Conservation (phyloP, 1,139 yeast species). For the Pichia sp. region DNA sequence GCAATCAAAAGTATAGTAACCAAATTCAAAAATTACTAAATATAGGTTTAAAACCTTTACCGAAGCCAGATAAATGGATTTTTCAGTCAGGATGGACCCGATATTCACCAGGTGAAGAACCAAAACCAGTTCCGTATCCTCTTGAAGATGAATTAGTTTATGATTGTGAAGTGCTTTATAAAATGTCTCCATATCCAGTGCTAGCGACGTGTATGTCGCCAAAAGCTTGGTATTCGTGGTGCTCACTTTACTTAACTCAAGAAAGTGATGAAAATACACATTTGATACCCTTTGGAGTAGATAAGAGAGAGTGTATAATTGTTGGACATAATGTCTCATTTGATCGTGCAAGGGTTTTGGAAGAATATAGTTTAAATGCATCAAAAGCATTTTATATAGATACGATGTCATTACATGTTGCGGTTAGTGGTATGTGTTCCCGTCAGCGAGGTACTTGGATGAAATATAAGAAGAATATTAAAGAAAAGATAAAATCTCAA, state of each 20-base stretch:
- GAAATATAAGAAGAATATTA: slow-evolving; percentile 43
- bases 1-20: slow-evolving; percentile 54
- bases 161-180: slow-evolving; percentile 85
- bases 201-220: slow-evolving; percentile 76
- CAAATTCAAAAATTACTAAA: slow-evolving; percentile 40
- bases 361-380: slow-evolving; percentile 67
- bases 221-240: slow-evolving; percentile 93
- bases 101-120: slow-evolving; percentile 49
- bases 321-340: slow-evolving; percentile 89
- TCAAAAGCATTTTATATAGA: slow-evolving; percentile 78
- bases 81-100: slow-evolving; percentile 76
- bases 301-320: slow-evolving; percentile 47
- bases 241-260: slow-evolving; percentile 70
- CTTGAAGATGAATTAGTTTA: slow-evolving; percentile 63
- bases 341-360: slow-evolving; percentile 79
- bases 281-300: slow-evolving; percentile 59
- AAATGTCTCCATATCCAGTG: slow-evolving; percentile 65
- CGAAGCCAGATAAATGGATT: slow-evolving; percentile 48
- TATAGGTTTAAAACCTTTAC: slow-evolving; percentile 20
- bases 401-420: slow-evolving; percentile 89
- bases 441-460: slow-evolving; percentile 80
- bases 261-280: slow-evolving; percentile 47
- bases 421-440: slow-evolving; percentile 88
- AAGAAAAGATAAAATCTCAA: slow-evolving; percentile 10
- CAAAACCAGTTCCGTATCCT: slow-evolving; percentile 63